These are phyloP conservation scores for Penicillium atrosanguineum DNA, from an alignment of 495 filamentous ascomycete genomes.

Conservation along the genomic window DNA sequence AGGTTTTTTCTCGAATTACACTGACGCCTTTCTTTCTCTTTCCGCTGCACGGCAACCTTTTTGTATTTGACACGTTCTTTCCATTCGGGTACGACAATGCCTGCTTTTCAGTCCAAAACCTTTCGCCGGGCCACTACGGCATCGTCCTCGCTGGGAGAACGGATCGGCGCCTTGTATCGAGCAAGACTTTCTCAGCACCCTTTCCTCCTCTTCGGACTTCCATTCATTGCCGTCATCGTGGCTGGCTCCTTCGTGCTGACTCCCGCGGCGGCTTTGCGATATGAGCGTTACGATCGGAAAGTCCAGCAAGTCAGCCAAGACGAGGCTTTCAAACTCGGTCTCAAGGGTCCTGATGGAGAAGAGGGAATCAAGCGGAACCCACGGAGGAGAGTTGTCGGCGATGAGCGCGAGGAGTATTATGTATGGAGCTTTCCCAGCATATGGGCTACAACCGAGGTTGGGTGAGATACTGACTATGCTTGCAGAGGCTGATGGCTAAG, in stretches of 20 bases:
- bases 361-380: slow-evolving; percentile 48
- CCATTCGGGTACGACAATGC: slow-evolving; percentile 52
- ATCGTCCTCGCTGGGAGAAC: slow-evolving; percentile 53
- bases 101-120: slow-evolving; percentile 68
- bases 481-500: slow-evolving; percentile 80
- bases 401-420: slow-evolving; percentile 89
- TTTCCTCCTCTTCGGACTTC: slow-evolving; percentile 93
- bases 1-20: neutral
- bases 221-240: slow-evolving; percentile 90
- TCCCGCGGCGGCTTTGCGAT: slow-evolving; percentile 87
- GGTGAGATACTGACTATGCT: neutral
- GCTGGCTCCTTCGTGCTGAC: slow-evolving; percentile 92
- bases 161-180: slow-evolving; percentile 77
- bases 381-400: slow-evolving; percentile 47
- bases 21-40: neutral
- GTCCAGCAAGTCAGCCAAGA: slow-evolving; percentile 77
- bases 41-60: neutral
- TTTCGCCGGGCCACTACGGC: slow-evolving; percentile 54
- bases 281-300: slow-evolving; percentile 87
- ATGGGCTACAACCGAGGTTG: neutral
- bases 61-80: neutral
- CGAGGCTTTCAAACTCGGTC: slow-evolving; percentile 69
- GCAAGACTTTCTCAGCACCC: slow-evolving; percentile 65
- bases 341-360: slow-evolving; percentile 51
- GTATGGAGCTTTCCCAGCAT: slow-evolving; percentile 46